Evolutionary conservation across 192 early-diverging fungal genomes (phyloP).

Genomic region (Rhizoclosmatium globosum): DNA sequence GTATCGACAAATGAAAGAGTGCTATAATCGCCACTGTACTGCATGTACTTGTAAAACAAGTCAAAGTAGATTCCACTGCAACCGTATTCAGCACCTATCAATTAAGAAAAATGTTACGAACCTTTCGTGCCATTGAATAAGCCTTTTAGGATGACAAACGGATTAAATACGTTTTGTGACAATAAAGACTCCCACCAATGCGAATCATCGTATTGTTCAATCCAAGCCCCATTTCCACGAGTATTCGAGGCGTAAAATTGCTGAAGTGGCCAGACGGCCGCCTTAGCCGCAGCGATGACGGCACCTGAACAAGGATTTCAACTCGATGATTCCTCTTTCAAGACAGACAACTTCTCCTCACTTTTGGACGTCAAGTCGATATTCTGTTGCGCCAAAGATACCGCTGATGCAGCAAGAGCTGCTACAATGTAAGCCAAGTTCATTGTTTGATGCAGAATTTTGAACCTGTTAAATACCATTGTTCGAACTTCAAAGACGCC

Average conservation of each 20-base stretch:
- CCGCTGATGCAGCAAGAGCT: neutral
- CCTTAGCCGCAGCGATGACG: constrained; percentile 16
- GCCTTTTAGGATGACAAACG: neutral
- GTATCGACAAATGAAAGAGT: constrained; percentile 7
- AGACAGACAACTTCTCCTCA: neutral
- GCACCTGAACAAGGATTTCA: neutral
- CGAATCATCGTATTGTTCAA: neutral
- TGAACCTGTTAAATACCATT: neutral
- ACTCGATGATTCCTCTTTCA: neutral
- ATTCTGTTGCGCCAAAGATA: neutral
- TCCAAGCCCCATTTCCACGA: constrained; percentile 13
- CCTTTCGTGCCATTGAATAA: constrained; percentile 6
- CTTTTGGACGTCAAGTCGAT: constrained; percentile 12
- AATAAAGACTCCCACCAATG: neutral
- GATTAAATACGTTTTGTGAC: neutral
- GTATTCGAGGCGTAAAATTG: constrained; percentile 11
- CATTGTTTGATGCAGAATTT: neutral
- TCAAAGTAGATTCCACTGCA: constrained; percentile 6
- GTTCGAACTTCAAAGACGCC: too few relatives aligned
- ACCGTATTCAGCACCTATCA: too few relatives aligned
- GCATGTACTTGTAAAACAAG: constrained; percentile 25
- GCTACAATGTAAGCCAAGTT: neutral
- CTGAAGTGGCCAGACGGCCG: constrained; percentile 4
- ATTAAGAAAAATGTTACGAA: too few relatives aligned
- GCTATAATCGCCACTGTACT: constrained; percentile 15